Evolutionary conservation across 495 filamentous ascomycete species (phyloP).

Genomic region (Neurospora tetrasperma): DNA sequence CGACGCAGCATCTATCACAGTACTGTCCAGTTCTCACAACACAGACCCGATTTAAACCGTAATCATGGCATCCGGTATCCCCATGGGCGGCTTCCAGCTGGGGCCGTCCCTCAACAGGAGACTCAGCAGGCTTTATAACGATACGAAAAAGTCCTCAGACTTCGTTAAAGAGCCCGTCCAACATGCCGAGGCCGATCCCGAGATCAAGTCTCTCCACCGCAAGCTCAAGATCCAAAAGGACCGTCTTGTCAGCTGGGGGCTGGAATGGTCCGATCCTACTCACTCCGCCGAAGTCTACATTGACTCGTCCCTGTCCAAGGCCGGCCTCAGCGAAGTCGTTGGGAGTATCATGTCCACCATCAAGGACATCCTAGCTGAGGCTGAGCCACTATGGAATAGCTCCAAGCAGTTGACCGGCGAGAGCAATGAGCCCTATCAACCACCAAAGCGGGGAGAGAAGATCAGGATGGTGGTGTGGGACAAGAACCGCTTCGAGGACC

Average conservation of each 20-base stretch:
- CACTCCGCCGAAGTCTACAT: conserved; percentile 56
- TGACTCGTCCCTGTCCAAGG: conserved; percentile 72
- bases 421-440: conserved; percentile 25
- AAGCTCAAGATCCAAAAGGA: conserved; percentile 58
- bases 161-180: conserved; percentile 65
- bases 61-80: conserved; percentile 39
- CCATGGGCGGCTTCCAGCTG: conserved; percentile 35
- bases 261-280: conserved; percentile 74
- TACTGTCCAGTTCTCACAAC: background rate
- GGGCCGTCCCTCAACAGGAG: conserved; percentile 48
- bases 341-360: conserved; percentile 83
- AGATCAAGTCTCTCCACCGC: conserved; percentile 45
- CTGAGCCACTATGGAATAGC: conserved; percentile 62
- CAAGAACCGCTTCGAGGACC: conserved; percentile 51
- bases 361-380: conserved; percentile 75
- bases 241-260: conserved; percentile 75
- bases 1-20: background rate
- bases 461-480: conserved; percentile 44
- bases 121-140: conserved; percentile 81
- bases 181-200: conserved; percentile 42
- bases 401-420: conserved; percentile 35
- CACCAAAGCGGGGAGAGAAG: conserved; percentile 32
- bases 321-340: conserved; percentile 78
- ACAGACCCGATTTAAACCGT: background rate
- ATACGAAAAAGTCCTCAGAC: conserved; percentile 83